Percentiles rank a stretch among this genome's conserved stretches.
These are phyloP conservation scores for Senecio squalidus DNA, from an alignment of 140 eudicot genomes.

Conservation along the genomic window DNA sequence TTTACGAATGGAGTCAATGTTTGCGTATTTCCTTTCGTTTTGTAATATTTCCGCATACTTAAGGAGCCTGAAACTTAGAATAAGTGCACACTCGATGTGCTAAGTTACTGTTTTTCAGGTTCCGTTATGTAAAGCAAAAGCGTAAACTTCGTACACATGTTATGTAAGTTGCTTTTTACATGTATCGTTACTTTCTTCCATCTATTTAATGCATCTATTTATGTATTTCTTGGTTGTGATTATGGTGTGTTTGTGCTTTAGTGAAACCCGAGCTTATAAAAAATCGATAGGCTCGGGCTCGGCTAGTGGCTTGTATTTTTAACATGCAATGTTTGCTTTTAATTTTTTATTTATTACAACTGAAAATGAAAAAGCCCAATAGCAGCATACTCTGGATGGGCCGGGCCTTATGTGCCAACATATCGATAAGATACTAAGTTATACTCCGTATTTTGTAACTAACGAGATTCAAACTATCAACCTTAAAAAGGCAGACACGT, in stretches of 20 bases:
- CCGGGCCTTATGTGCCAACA: too few relatives aligned
- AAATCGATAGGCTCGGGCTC: not conserved
- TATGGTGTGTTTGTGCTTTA: not conserved
- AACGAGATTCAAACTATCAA: too few relatives aligned
- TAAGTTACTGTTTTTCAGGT: conserved; percentile 23
- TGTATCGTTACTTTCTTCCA: conserved; percentile 6
- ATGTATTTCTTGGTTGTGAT: not conserved
- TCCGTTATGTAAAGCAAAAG: conserved; percentile 19
- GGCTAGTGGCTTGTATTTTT: not conserved
- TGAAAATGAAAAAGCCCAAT: conserved; percentile 1
- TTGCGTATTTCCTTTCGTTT: not conserved
- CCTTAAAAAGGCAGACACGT: too few relatives aligned
- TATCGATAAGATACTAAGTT: too few relatives aligned
- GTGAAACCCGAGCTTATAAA: not conserved
- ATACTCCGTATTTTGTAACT: too few relatives aligned
- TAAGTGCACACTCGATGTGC: conserved; percentile 26
- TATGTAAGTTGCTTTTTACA: conserved; percentile 20
- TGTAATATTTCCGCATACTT: conserved; percentile 16
- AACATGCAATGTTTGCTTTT: not conserved
- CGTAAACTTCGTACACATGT: conserved; percentile 18
- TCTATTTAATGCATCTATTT: not conserved
- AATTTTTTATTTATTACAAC: not conserved
- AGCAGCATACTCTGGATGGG: conserved; percentile 6
- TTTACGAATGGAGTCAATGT: conserved; percentile 10
- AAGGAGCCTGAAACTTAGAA: conserved; percentile 23